Evolutionary conservation across 1,139 yeast species (phyloP).

Genomic region (Lodderomyces orthopsilosis): DNA sequence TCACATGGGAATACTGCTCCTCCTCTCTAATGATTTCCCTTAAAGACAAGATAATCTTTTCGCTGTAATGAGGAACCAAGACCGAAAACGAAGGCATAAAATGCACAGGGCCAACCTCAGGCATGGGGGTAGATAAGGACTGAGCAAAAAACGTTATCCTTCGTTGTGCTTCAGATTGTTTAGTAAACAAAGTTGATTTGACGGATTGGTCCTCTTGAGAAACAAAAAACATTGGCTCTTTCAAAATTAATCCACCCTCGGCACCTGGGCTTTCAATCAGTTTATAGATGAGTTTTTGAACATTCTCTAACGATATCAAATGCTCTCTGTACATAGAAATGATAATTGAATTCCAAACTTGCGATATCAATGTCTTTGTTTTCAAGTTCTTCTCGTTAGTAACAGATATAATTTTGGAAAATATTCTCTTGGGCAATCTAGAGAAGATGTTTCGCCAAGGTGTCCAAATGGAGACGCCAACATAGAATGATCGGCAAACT

Average conservation of each 20-base stretch:
- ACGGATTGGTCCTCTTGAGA: slow-evolving; percentile 50
- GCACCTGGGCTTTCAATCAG: slow-evolving; percentile 25
- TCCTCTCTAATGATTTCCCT: slow-evolving; percentile 48
- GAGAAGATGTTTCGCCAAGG: slow-evolving; percentile 57
- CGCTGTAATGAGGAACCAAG: slow-evolving; percentile 51
- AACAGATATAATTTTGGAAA: slow-evolving; percentile 41
- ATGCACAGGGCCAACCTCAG: slow-evolving; percentile 39
- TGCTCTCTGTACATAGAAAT: slow-evolving; percentile 60
- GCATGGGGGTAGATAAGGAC: slow-evolving; percentile 52
- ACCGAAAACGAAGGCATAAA: slow-evolving; percentile 53
- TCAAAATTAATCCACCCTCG: slow-evolving; percentile 26
- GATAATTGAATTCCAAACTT: slow-evolving; percentile 52
- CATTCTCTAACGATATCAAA: slow-evolving; percentile 47
- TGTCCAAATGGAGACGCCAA: slow-evolving; percentile 56
- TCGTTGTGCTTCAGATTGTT: slow-evolving; percentile 47
- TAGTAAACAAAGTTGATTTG: slow-evolving; percentile 31
- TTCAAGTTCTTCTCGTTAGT: slow-evolving; percentile 26
- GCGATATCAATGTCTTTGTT: slow-evolving; percentile 40
- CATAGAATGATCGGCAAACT: slow-evolving; percentile 44
- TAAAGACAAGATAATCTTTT: slow-evolving; percentile 46
- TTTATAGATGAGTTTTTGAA: slow-evolving; percentile 46
- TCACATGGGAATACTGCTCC: slow-evolving; percentile 47
- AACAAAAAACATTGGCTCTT: slow-evolving; percentile 49
- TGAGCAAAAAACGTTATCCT: slow-evolving; percentile 56
- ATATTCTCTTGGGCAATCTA: slow-evolving; percentile 49